A percentile compares a stretch with the other conserved stretches of the same genome.
These are phyloP conservation scores for Fusarium verrucosum DNA, from an alignment of 2,329 filamentous ascomycete species.

Conservation along the genomic window DNA sequence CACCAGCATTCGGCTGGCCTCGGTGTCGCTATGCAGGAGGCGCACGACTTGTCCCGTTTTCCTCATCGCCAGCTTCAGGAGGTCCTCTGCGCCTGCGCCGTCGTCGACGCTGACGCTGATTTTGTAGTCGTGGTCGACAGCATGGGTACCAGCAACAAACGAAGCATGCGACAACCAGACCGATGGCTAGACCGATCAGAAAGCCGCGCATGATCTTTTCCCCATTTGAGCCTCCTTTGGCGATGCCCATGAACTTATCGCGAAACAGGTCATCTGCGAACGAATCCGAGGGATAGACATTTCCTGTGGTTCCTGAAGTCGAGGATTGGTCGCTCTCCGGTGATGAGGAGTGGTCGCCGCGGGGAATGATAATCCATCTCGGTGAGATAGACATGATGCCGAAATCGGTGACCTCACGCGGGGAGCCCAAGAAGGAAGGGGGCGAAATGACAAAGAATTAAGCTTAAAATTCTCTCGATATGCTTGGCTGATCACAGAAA, in stretches of 20 bases:
- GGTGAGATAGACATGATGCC: constrained; percentile 26
- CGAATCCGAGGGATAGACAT: constrained; percentile 20
- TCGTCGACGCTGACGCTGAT: constrained; percentile 33
- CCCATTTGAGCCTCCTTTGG: constrained; percentile 44
- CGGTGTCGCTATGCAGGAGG: constrained; percentile 16
- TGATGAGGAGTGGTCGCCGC: constrained; percentile 39
- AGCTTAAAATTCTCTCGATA: constrained; percentile 17
- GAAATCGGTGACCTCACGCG: background rate
- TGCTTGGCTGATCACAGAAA: constrained; percentile 5
- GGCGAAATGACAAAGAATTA: constrained; percentile 5
- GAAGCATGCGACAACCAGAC: constrained; percentile 46
- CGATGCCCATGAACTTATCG: constrained; percentile 43
- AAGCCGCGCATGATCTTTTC: constrained; percentile 49
- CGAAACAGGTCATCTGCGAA: constrained; percentile 42
- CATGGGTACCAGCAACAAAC: constrained; percentile 50
- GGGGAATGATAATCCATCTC: constrained; percentile 22
- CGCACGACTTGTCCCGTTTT: constrained; percentile 15
- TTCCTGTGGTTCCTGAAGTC: constrained; percentile 21
- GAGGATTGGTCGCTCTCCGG: constrained; percentile 33
- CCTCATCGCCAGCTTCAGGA: constrained; percentile 29
- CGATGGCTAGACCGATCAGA: constrained; percentile 48
- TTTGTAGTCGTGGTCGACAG: constrained; percentile 33
- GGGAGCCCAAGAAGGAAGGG: constrained; percentile 1
- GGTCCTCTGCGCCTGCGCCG: constrained; percentile 30
- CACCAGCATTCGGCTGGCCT: background rate